These are phyloP conservation scores for Pseudogymnoascus sp. DNA, from an alignment of 2,329 filamentous ascomycete genomes.

Conservation along the genomic window DNA sequence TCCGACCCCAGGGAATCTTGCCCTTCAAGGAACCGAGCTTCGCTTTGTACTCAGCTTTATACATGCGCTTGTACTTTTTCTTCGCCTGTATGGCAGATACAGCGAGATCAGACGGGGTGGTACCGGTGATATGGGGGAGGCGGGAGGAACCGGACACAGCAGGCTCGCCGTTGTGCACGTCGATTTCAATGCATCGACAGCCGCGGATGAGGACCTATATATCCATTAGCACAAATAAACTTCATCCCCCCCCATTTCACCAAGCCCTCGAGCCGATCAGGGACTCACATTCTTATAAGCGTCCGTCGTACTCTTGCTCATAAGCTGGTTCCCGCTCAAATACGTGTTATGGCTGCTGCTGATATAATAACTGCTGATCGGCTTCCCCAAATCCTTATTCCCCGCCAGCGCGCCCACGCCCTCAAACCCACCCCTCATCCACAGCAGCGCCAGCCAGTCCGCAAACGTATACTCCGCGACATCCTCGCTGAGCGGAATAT, in stretches of 20 bases:
- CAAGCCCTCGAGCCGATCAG: neutral
- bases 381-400: conserved; percentile 26
- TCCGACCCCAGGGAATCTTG: conserved; percentile 13
- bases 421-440: conserved; percentile 26
- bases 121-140: neutral
- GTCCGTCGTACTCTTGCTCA: conserved; percentile 68
- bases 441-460: conserved; percentile 27
- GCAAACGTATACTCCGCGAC: conserved; percentile 28
- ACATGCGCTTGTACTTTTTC: conserved; percentile 19
- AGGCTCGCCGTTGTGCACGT: conserved; percentile 73
- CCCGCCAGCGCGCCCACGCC: conserved; percentile 17
- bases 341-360: conserved; percentile 96
- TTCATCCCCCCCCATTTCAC: neutral
- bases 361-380: conserved; percentile 71
- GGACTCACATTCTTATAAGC: conserved; percentile 66
- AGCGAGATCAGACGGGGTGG: neutral
- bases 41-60: conserved; percentile 25
- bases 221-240: conserved; percentile 9
- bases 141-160: conserved; percentile 8
- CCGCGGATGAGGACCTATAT: conserved; percentile 62
- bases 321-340: conserved; percentile 77
- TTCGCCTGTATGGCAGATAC: neutral
- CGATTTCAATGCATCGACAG: conserved; percentile 89
- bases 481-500: conserved; percentile 17
- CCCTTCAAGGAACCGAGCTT: conserved; percentile 19